A percentile compares a stretch with the other conserved stretches of the same genome.
phyloP scores from a whole-genome alignment of 2,329 filamentous ascomycete genomes.

The Pseudogymnoascus sp. region DNA sequence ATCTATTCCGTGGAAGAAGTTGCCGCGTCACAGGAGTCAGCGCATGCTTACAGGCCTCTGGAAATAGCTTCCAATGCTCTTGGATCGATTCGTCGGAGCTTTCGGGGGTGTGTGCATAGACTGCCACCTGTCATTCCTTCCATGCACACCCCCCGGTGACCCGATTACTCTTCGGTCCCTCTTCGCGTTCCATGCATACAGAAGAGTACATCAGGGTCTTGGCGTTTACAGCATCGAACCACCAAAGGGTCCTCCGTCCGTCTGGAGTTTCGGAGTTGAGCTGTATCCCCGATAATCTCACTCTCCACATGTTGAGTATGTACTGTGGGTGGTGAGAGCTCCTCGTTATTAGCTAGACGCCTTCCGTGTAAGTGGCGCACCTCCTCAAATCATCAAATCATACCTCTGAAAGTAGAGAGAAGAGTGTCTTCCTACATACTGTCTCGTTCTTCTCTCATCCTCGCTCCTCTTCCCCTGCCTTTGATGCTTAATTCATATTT shows the following conservation, averaged over 20 bases:
- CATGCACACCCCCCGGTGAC: not conserved
- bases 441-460: not conserved
- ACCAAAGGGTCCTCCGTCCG: not conserved
- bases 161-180: not conserved
- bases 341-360: not conserved
- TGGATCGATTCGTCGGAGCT: not conserved
- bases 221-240: not conserved
- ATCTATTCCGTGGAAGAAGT: not conserved
- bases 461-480: not conserved
- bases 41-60: not conserved
- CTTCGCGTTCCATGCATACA: slow-evolving; percentile 2
- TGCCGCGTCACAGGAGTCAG: not conserved
- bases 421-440: not conserved
- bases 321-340: not conserved
- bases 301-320: not conserved
- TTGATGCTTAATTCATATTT: slow-evolving; percentile 4
- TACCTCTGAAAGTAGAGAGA: slow-evolving; percentile 2
- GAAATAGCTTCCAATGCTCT: not conserved
- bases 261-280: slow-evolving; percentile 3
- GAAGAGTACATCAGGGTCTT: not conserved
- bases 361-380: slow-evolving; percentile 2
- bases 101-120: not conserved
- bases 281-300: slow-evolving; percentile 6
- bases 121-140: not conserved
- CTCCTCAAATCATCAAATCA: slow-evolving; percentile 2